Conservation (phyloP, 768 basidiomycete genomes). For the Xanthoconium stramineum region DNA sequence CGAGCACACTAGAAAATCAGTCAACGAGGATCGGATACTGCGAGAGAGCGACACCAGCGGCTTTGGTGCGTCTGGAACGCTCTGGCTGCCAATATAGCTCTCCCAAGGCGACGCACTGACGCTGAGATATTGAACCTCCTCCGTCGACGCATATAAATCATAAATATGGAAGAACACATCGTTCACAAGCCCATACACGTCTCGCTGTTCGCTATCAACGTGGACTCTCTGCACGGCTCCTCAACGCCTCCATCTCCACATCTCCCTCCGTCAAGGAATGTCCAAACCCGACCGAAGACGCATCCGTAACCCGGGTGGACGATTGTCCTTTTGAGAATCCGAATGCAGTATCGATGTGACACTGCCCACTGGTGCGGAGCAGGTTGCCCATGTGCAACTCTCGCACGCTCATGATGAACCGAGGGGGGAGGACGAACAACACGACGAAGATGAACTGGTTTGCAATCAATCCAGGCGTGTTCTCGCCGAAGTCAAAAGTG, state of each 20-base stretch:
- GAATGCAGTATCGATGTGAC: background rate
- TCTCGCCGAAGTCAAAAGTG: background rate
- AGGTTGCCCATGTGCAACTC: background rate
- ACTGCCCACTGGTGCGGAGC: background rate
- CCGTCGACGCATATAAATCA: too few relatives aligned
- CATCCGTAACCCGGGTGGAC: too few relatives aligned
- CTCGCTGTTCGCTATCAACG: background rate
- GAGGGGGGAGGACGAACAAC: slow-evolving; percentile 13
- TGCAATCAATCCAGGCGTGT: background rate
- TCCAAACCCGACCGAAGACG: background rate
- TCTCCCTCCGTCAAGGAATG: background rate
- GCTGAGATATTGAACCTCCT: too few relatives aligned
- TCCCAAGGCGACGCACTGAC: too few relatives aligned
- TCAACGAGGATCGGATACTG: too few relatives aligned
- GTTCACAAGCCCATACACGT: background rate
- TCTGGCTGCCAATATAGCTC: too few relatives aligned
- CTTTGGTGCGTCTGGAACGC: too few relatives aligned
- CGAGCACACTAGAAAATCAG: too few relatives aligned
- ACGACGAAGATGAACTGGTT: background rate
- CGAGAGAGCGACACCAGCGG: too few relatives aligned
- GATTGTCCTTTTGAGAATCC: background rate
- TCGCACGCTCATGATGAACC: slow-evolving; percentile 20
- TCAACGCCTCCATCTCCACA: background rate
- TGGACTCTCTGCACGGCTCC: background rate
- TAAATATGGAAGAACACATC: background rate